A percentile compares a stretch with the other conserved stretches of the same genome.
phyloP scores from a whole-genome alignment of 2,329 filamentous ascomycete species.

The Trichoderma koningiopsis region DNA sequence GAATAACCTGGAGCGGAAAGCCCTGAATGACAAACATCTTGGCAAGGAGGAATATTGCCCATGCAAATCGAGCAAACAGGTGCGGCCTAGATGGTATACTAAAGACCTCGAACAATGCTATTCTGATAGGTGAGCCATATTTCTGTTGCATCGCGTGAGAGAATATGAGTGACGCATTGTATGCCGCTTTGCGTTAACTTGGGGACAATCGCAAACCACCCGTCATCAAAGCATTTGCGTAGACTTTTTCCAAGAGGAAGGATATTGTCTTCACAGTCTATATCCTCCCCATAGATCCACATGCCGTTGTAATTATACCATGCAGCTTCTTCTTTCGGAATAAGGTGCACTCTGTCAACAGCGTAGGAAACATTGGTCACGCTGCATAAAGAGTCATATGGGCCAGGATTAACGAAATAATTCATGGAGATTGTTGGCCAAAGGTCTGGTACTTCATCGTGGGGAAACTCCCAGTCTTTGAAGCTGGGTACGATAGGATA shows the following conservation, averaged over 20 bases:
- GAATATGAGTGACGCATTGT: background rate
- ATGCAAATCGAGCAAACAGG: background rate
- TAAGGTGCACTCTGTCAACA: background rate
- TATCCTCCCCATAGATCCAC: background rate
- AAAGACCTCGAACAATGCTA: background rate
- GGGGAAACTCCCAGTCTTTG: background rate
- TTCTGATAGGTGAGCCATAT: background rate
- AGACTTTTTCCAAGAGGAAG: background rate
- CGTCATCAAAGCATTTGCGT: background rate
- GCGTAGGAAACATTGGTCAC: background rate
- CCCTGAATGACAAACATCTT: background rate
- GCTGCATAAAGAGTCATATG: background rate
- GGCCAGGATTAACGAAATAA: too few species aligned
- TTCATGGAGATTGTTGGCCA: background rate
- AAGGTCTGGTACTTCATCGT: background rate
- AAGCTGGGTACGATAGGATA: background rate
- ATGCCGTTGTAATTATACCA: background rate
- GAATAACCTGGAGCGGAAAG: background rate
- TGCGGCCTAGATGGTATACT: background rate
- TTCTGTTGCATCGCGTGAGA: background rate
- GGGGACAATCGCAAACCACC: background rate
- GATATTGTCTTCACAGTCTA: background rate
- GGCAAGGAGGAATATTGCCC: background rate
- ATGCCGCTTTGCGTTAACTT: background rate
- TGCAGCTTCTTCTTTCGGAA: background rate